A percentile compares a stretch with the other conserved stretches of the same genome.
These are phyloP conservation scores for Phytopythium ostracodes DNA, from an alignment of 352 stramenopile genomes.

Conservation along the genomic window DNA sequence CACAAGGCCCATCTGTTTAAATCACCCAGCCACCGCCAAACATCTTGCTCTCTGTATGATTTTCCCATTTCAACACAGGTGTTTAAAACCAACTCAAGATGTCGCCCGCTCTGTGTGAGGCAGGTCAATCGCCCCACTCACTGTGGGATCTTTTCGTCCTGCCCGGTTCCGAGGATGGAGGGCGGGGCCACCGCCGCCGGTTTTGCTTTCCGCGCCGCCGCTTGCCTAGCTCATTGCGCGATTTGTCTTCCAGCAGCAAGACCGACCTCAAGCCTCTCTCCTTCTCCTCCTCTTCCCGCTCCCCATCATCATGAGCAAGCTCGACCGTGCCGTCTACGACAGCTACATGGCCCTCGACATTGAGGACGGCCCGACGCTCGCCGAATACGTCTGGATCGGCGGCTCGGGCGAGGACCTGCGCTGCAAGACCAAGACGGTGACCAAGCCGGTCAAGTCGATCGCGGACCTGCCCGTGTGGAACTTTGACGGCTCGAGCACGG, in stretches of 20 bases:
- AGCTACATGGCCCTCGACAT: conserved; percentile 66
- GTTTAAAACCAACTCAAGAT: conserved; percentile 1
- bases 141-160: background rate
- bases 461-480: conserved; percentile 94
- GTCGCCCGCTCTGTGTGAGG: background rate
- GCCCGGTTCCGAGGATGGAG: background rate
- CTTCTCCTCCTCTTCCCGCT: conserved; percentile 3
- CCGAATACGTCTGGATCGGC: conserved; percentile 97
- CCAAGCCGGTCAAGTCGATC: conserved; percentile 56
- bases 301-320: conserved; percentile 64
- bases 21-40: background rate
- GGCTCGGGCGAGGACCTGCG: conserved; percentile 89
- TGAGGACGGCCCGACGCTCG: conserved; percentile 48
- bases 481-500: conserved; percentile 96
- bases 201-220: background rate
- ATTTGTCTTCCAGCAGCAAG: conserved; percentile 22
- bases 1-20: background rate
- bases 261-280: conserved; percentile 9
- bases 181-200: background rate
- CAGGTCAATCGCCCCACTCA: conserved; percentile 2
- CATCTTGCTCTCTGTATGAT: background rate
- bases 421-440: conserved; percentile 94
- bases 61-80: background rate
- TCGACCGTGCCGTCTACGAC: conserved; percentile 79
- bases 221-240: conserved; percentile 65